phyloP scores from a whole-genome alignment of 768 basidiomycete species.

The Macrolepiota dolichaula region DNA sequence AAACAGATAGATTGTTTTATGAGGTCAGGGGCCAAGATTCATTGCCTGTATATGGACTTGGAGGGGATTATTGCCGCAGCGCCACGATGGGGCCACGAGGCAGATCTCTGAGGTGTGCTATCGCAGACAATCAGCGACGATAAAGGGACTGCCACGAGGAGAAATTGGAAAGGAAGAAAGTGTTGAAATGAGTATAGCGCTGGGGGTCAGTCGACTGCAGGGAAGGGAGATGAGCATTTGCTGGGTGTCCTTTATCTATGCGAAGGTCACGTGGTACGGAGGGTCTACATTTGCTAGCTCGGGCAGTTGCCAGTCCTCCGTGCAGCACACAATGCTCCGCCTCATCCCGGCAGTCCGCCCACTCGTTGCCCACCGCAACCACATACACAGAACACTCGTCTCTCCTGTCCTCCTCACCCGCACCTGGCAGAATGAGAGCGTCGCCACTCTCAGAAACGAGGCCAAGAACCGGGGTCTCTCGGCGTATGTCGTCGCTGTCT shows the following conservation, averaged over 20 bases:
- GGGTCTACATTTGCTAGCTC: not conserved
- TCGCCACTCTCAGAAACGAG: conserved; percentile 48
- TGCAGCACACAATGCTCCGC: conserved; percentile 20
- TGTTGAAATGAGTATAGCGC: not conserved
- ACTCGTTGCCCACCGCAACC: not conserved
- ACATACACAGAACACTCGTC: conserved; percentile 29
- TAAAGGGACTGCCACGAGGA: not conserved
- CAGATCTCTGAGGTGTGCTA: conserved; percentile 23
- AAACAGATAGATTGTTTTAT: conserved; percentile 20
- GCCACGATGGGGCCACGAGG: conserved; percentile 63
- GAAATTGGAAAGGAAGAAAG: not conserved
- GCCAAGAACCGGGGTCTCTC: conserved; percentile 55
- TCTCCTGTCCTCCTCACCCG: conserved; percentile 56
- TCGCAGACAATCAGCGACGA: conserved; percentile 19
- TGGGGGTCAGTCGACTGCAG: not conserved
- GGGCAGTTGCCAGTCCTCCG: not conserved
- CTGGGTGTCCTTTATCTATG: conserved; percentile 19
- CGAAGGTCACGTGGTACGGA: not conserved
- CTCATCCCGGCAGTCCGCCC: conserved; percentile 15
- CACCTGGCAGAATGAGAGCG: conserved; percentile 51
- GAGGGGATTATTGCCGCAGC: conserved; percentile 15
- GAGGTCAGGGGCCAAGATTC: conserved; percentile 23
- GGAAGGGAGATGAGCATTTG: not conserved
- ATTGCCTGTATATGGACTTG: conserved; percentile 26
- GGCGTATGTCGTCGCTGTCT: conserved; percentile 33